Evolutionary conservation across 495 filamentous ascomycete genomes (phyloP), one percentile per base, ranked within the genome.

Genomic region (Xylaria palmicola): DNA sequence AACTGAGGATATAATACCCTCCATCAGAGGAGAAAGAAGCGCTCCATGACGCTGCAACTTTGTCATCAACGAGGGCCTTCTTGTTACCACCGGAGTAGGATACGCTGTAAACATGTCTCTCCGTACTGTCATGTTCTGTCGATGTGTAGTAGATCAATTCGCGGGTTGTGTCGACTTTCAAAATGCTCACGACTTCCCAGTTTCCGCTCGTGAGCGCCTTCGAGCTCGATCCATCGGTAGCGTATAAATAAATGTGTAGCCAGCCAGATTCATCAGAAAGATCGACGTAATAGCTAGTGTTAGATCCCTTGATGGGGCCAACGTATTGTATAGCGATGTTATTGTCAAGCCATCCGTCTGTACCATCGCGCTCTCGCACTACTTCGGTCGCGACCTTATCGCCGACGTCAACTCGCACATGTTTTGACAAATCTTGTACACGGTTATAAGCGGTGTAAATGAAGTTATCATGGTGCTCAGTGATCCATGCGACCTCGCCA

Each of bases 271-370:
- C 77, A 64, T 85, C 83, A 0, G 80, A 84, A 6, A 85, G 60
- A 56, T 86, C 83, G 20, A 86, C 56, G 61, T 86, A 85, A 50
- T 79, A 83, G 15, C 71, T 60, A 3, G 61, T 72, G 8, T 59
- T 57, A 9, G 76, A 73, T 7, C 66, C 64, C 40, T 68, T 65
- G 34, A 78, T 56, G 6, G 54, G 44, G 4, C 75, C 75, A 19
- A 82, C 73, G 53, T 77, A 86, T 19, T 62, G 59, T 51, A 84
- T 83, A 1, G 80, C 77, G 3, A 74, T 56, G 49, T 77, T 75
- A 59, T 82, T 79, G 40, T 86, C 84, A 13, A 86, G 65, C 83
- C 83, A 86, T 2, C 83, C 83, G 48, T 84, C 81, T 0, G 74
- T 75, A 5, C 75, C 83, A 55, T 85, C 74, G 20, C 83, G 70